These are phyloP conservation scores for Cubamyces lactineus DNA, from an alignment of 768 basidiomycete genomes.

Conservation along the genomic window DNA sequence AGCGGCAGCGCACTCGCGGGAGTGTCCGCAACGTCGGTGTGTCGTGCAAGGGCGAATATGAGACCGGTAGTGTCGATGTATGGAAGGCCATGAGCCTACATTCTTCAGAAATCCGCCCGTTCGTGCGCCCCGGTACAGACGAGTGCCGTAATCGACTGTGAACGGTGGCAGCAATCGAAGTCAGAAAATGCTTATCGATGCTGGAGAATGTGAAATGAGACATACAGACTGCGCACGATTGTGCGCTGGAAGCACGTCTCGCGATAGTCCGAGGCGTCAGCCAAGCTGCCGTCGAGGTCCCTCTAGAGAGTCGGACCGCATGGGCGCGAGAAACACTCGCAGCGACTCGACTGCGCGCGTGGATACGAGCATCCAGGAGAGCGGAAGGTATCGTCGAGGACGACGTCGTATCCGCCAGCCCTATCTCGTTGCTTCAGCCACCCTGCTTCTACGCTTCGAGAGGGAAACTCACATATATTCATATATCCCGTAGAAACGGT, in stretches of 20 bases:
- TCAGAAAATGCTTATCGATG: conserved; percentile 4
- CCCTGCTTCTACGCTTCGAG: conserved; percentile 4
- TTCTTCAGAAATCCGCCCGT: background rate
- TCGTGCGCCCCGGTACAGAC: background rate
- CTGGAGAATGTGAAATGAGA: background rate
- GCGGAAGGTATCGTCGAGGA: conserved; percentile 2
- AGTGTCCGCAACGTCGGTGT: conserved; percentile 5
- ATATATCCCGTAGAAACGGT: too few species aligned
- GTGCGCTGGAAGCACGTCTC: background rate
- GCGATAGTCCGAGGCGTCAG: background rate
- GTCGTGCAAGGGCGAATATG: background rate
- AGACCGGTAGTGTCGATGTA: background rate
- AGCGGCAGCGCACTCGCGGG: background rate
- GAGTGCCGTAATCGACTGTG: conserved; percentile 16
- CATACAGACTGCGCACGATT: background rate
- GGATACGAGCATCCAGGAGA: background rate
- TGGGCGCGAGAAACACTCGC: conserved; percentile 11
- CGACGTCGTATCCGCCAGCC: background rate
- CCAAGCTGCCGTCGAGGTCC: background rate
- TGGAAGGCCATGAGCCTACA: background rate
- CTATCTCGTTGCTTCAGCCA: background rate
- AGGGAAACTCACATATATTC: background rate
- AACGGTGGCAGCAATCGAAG: background rate
- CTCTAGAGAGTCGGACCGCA: conserved; percentile 3
- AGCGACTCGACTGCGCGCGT: background rate